Evolutionary conservation across 495 filamentous ascomycete species (phyloP), one percentile per base, ranked within the genome.

Genomic region (Penicillium salamii): DNA sequence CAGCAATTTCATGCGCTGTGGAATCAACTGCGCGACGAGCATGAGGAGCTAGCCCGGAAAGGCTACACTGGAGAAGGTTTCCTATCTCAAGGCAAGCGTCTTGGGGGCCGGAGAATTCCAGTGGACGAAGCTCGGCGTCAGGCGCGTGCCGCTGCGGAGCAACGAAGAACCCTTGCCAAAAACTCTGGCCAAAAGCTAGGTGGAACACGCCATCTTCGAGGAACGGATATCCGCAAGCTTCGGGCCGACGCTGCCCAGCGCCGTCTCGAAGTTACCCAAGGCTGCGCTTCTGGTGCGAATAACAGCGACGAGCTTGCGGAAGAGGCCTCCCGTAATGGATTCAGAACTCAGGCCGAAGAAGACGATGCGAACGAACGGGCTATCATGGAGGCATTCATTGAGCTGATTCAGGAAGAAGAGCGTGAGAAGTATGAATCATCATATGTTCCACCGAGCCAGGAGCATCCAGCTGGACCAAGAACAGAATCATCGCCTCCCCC

Each of bases 31-130:
- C 83, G 91, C 20, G 86, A 90, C 43, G 91, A 97, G 59, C 84
- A 95, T 56, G 79, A 89, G 51, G 77, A 80, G 18, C 78, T 96
- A 7, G 55, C 80, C 14, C 62, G 77, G 39, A 91, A 91, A 66
- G 93, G 93, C 18, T 97, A 95, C 62, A 95, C 87, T 9, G 93
- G 93, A 19, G 91, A 96, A 68, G 88, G 90, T 7, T 96, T 96
- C 75, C 72, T 95, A 12, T 84, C 83, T 0, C 63, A 83, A 36
- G 91, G 92, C 5, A 81, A 81, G 23, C 79, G 80, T 24, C 78
- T 97, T 0, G 91, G 92, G 34, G 87, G 86, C 3, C 55, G 53
- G 13, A 71, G 75, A 23, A 76, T 92, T 1, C 87, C 87, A 0
- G 64, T 82, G 33, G 76, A 89, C 36, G 92, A 97, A 69, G 88